phyloP scores from a whole-genome alignment of 73 alveolate genomes.

The Symbiodinium pilosum region DNA sequence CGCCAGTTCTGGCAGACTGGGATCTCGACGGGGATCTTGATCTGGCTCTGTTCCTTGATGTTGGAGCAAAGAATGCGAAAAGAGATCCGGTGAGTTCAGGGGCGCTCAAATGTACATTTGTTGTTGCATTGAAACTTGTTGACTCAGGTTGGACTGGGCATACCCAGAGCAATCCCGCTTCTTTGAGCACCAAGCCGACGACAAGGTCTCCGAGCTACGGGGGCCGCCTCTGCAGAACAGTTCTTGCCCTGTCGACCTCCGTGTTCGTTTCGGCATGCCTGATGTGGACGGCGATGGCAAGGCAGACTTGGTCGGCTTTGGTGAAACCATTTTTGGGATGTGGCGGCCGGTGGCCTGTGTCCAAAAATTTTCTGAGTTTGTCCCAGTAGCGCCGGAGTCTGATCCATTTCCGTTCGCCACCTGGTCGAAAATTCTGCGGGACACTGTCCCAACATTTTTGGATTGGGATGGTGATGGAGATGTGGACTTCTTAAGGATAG shows the following conservation, averaged over 20 bases:
- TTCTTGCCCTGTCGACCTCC: not conserved
- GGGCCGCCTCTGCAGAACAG: not conserved
- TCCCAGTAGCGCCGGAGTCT: not conserved
- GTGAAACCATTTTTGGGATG: not conserved
- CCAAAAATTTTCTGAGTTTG: not conserved
- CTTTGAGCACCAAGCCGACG: constrained; percentile 19
- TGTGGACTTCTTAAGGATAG: not conserved
- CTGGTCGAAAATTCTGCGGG: not conserved
- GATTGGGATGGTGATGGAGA: not conserved
- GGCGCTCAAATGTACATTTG: not conserved
- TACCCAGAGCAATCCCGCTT: constrained; percentile 6
- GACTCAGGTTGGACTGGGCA: not conserved
- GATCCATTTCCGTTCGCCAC: not conserved
- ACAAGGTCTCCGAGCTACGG: not conserved
- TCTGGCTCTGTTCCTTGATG: not conserved
- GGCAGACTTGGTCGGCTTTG: not conserved
- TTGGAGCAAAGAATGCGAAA: no score
- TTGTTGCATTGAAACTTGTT: not conserved
- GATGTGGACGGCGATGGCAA: not conserved
- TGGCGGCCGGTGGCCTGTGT: not conserved
- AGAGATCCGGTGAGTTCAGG: not conserved
- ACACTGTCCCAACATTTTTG: not conserved
- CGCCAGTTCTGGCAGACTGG: constrained; percentile 35
- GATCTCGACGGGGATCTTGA: constrained; percentile 34
- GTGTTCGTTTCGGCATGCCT: not conserved